phyloP scores from a whole-genome alignment of 2,329 filamentous ascomycete species.

The Blastomyces emzantsi region DNA sequence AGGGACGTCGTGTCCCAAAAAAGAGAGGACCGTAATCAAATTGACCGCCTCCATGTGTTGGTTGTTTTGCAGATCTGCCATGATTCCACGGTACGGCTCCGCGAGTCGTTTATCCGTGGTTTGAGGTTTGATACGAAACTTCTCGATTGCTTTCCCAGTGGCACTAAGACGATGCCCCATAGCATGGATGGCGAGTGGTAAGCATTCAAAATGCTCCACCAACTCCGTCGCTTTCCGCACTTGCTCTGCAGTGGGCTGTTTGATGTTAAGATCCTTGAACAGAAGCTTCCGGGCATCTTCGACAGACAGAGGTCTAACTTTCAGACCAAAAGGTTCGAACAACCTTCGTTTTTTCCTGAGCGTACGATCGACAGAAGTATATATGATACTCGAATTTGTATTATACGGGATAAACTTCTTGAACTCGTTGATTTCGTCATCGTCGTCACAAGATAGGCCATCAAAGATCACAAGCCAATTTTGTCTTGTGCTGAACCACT shows the following conservation, averaged over 20 bases:
- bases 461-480: conserved; percentile 62
- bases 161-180: conserved; percentile 54
- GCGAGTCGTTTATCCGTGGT: conserved; percentile 48
- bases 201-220: conserved; percentile 53
- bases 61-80: conserved; percentile 37
- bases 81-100: conserved; percentile 40
- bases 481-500: conserved; percentile 53
- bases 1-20: conserved; percentile 56
- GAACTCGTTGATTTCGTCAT: conserved; percentile 43
- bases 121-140: conserved; percentile 49
- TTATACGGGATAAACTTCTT: conserved; percentile 56
- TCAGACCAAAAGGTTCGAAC: conserved; percentile 51
- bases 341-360: conserved; percentile 47
- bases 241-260: conserved; percentile 48
- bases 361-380: conserved; percentile 57
- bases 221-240: conserved; percentile 50
- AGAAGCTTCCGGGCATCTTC: conserved; percentile 53
- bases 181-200: conserved; percentile 60
- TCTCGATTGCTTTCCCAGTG: conserved; percentile 52
- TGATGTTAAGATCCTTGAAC: conserved; percentile 54
- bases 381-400: conserved; percentile 55
- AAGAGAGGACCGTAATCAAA: conserved; percentile 55
- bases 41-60: conserved; percentile 49
- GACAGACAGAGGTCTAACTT: conserved; percentile 46
- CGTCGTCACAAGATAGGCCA: conserved; percentile 53